Evolutionary conservation across 1,284 basidiomycete genomes (phyloP), one percentile per base, ranked within the genome.

Genomic region (Ustilago nuda): DNA sequence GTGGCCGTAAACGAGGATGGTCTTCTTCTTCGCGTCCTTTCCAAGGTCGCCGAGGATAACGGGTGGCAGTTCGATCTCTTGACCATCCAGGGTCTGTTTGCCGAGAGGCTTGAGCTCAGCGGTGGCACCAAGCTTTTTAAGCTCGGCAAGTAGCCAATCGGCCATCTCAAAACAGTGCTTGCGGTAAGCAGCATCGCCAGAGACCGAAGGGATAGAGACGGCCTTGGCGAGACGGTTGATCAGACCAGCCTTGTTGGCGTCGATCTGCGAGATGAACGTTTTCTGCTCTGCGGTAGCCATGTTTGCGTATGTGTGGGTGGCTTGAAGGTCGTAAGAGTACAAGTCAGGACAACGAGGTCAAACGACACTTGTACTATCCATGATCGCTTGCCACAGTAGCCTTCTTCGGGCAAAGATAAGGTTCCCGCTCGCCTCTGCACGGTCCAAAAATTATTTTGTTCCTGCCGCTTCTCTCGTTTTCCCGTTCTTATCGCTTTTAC

Each of bases 1-100:
- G 82, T 87, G 86, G 52, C 94, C 95, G 85, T 98, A 98, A 72
- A 98, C 89, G 67, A 90, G 89, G 11, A 98, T 91, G 0, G 94
- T 98, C 90, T 93, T 95, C 79, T 85, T 85, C 90, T 95, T 95
- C 80, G 90, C 90, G 87, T 96, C 93, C 61, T 91, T 89, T 13
- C 95, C 94, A 45, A 82, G 78, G 52, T 83, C 61, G 7, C 93
- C 95, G 48, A 98, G 89, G 82, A 99, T 90, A 7, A 92, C 94
- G 8, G 94, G 94, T 0, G 96, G 96, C 3, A 99, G 89, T 52
- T 90, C 89, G 52, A 90, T 82, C 46, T 95, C 88, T 76, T 91
- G 89, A 79, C 94, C 94, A 61, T 95, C 93, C 84, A 97, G 89
- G 11, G 87, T 87, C 73, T 98, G 95, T 76, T 88, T 91, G 23